phyloP scores from a whole-genome alignment of 305 asterid species.

The Salvia sclarea region DNA sequence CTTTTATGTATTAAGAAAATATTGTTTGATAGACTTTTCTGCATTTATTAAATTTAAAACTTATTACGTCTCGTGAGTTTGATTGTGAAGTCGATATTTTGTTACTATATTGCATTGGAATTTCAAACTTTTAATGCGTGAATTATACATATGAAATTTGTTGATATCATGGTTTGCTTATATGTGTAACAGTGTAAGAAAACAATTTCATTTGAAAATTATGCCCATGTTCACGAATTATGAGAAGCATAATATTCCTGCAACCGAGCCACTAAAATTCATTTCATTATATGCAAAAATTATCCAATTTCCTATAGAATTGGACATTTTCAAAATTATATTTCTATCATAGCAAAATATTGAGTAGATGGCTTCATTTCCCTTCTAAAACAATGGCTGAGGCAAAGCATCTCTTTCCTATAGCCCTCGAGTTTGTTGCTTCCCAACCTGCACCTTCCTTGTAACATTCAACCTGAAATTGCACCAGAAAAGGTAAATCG shows the following conservation, averaged over 20 bases:
- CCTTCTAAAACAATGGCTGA: conserved; percentile 59
- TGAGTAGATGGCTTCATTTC: conserved; percentile 30
- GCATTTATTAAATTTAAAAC: too few relatives aligned
- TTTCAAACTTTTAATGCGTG: too few relatives aligned
- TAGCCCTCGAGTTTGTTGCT: conserved; percentile 40
- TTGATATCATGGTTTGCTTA: background rate
- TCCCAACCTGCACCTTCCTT: conserved; percentile 77
- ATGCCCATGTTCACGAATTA: background rate
- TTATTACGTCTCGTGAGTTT: too few relatives aligned
- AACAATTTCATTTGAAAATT: background rate
- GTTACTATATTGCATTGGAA: too few relatives aligned
- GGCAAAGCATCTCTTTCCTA: conserved; percentile 56
- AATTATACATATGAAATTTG: background rate
- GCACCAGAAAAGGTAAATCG: background rate
- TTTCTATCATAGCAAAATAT: background rate
- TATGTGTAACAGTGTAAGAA: background rate
- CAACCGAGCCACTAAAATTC: background rate
- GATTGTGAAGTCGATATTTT: too few relatives aligned
- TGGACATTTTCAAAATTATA: background rate
- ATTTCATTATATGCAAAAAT: background rate
- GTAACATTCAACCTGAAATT: conserved; percentile 64
- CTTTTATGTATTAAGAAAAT: too few relatives aligned
- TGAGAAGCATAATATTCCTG: background rate
- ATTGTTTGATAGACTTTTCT: too few relatives aligned
- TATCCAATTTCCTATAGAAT: background rate